Evolutionary conservation across 192 early-diverging fungal genomes (phyloP).

Genomic region (Chytriomyces hyalinus): DNA sequence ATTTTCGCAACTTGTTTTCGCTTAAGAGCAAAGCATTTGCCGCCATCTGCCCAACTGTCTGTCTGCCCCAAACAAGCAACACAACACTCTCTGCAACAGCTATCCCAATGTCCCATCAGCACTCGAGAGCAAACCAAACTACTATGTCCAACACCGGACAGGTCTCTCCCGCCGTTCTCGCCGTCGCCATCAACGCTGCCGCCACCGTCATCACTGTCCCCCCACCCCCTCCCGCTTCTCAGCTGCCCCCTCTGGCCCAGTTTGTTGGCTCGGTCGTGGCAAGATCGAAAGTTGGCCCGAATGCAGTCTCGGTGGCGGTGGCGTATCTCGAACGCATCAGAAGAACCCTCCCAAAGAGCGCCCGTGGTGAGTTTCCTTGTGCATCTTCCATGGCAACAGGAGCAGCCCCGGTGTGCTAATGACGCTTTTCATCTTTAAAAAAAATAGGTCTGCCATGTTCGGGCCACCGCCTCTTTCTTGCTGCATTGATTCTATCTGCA

Average conservation of each 20-base stretch:
- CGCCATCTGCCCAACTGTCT: no score
- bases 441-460: constrained; percentile 20
- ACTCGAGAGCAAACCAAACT: no score
- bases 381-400: background rate
- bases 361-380: background rate
- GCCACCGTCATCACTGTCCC: background rate
- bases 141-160: background rate
- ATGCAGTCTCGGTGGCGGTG: background rate
- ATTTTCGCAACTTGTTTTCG: no score
- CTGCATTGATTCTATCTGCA: constrained; percentile 4
- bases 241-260: constrained; percentile 15
- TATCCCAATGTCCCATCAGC: no score
- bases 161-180: background rate
- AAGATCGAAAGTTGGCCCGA: background rate
- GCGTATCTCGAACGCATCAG: background rate
- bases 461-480: constrained; percentile 16
- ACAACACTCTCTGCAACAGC: no score
- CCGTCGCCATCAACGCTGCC: background rate
- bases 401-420: background rate
- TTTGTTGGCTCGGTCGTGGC: constrained; percentile 11
- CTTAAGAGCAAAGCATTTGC: no score
- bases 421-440: background rate
- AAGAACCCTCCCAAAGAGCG: background rate
- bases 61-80: no score
- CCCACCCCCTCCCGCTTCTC: background rate